Evolutionary conservation across 1,284 basidiomycete genomes (phyloP), one percentile per base, ranked within the genome.

Genomic region (Tremellales sp.): DNA sequence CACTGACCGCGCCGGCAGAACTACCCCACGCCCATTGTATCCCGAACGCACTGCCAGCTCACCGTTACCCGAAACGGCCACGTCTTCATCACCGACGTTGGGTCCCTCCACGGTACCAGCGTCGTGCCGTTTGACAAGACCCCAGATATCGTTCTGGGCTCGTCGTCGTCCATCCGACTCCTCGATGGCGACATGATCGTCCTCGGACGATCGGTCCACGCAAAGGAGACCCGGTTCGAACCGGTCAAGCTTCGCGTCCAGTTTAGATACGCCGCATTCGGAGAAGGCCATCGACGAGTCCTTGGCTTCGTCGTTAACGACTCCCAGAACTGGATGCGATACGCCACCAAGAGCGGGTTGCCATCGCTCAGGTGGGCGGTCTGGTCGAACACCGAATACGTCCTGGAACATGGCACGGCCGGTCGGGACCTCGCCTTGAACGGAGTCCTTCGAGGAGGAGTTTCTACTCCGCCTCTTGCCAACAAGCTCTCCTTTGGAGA

Each of bases 41-140:
- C 65, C 3, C 61, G 65, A 35, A 24, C 29, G 13, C 66, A 69
- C 43, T 49, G 55, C 18, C 55, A 58, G 32, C 24, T 67, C 19
- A 40, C 47, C 33, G 37, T 67, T 31, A 57, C 55, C 29, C 38
- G 22, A 14, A 25, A 49, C 2, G 63, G 60, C 1, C 50, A 49
- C 14, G 50, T 66, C 16, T 63, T 45, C 48, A 26, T 63, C 26
- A 47, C 49, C 34, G 66, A 69, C 47, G 53, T 65, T 6, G 40
- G 33, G 1, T 65, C 62, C 13, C 37, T 59, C 22, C 66, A 69
- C 39, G 60, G 62, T 10, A 63, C 63, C 4, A 33, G 19, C 16
- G 45, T 66, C 31, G 18, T 14, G 8, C 8, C n/a, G 32, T 16
- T 36, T 5, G n/a, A 10, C 35, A 31, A 26, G 18, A 21, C 7